Evolutionary conservation across 2,329 filamentous ascomycete species (phyloP), one percentile per base, ranked within the genome.

Genomic region (Aspergillus terreus): DNA sequence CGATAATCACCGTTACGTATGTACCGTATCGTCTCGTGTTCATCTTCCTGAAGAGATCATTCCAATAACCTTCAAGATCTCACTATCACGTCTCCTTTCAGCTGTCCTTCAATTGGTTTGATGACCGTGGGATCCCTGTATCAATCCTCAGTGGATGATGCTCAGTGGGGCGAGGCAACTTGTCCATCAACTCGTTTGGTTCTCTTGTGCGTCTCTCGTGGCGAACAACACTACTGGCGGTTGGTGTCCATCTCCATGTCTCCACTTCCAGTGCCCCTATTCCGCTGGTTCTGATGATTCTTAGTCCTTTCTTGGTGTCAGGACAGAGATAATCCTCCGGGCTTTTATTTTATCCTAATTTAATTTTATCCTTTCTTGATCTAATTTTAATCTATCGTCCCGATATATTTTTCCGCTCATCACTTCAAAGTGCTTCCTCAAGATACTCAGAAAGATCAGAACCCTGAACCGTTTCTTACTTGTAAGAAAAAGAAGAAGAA

Each of bases 211-310:
- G 35, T 35, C 43, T 56, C 55, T 57, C 50, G 50, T 57, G 50
- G 50, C 53, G 49, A 56, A 15, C 33, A 32, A 44, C 50, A 46
- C 45, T 46, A 46, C 45, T 46, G 46, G 52, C 36, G 33, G 27
- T 56, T 52, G 46, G 47, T 54, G 55, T 56, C 51, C 54, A 51
- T 58, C 51, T 44, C 57, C 53, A 54, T 43, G 49, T 52, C 42
- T 40, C 53, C 57, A 56, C 53, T 42, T 50, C 50, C 41, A 6
- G 50, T 53, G 41, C 56, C 56, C 56, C 55, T 58, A 55, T 58
- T 54, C 51, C 52, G 44, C 51, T 54, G 14, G 32, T 47, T 47
- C 48, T 47, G 23, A 35, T 32, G 47, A 32, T 49, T 46, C 36
- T 43, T 46, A 21, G 27, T 46, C 19, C 23, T 17, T n/a, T 45